phyloP scores from a whole-genome alignment of 73 alveolate species.

The Paramecium pentaurelia region DNA sequence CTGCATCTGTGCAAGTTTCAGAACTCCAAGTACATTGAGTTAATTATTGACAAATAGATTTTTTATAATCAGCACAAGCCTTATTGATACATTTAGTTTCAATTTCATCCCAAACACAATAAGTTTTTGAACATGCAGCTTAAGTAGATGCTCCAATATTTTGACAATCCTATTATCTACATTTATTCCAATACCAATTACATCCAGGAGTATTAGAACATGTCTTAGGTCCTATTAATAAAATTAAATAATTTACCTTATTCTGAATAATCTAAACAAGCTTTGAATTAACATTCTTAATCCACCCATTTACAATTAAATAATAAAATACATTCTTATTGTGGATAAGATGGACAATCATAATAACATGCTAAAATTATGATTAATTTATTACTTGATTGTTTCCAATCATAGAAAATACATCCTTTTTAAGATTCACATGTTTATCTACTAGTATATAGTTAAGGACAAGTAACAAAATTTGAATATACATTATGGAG shows the following conservation, averaged over 20 bases:
- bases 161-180: not conserved
- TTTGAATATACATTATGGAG: not conserved
- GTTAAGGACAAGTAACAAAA: not conserved
- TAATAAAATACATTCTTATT: not conserved
- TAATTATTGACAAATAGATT: not conserved
- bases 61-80: not conserved
- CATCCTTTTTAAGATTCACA: not conserved
- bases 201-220: not conserved
- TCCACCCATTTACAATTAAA: constrained; percentile 9
- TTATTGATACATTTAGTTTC: not conserved
- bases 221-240: not conserved
- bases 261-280: not conserved
- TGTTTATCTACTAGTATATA: not conserved
- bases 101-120: constrained; percentile 3
- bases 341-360: not conserved
- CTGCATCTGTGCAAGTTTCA: not conserved
- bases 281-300: not conserved
- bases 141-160: not conserved
- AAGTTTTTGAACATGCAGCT: not conserved
- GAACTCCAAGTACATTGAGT: not conserved
- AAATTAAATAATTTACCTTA: not conserved
- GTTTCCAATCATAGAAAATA: not conserved
- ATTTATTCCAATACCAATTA: not conserved
- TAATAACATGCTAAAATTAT: not conserved
- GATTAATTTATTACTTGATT: not conserved